Evolutionary conservation across 1,284 basidiomycete species (phyloP).

Genomic region (Pseudozyma tsukubaensis): DNA sequence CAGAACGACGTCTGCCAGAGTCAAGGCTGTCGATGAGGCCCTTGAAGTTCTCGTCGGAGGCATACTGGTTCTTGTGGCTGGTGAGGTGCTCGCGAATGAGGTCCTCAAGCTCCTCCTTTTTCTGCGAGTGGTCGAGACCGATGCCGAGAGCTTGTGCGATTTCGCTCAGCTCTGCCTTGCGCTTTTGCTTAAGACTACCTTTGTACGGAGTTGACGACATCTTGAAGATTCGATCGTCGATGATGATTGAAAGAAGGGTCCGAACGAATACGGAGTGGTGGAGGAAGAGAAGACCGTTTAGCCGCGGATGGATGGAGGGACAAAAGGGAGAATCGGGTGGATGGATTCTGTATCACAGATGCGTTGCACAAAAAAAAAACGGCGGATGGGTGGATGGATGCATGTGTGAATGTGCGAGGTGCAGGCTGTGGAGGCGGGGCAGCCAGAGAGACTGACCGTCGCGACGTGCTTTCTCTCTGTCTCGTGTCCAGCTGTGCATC

Average conservation of each 20-base stretch:
- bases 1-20: constrained; percentile 37
- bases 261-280: background rate
- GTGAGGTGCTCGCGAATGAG: constrained; percentile 52
- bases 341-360: constrained; percentile 30
- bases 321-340: constrained; percentile 35
- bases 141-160: constrained; percentile 56
- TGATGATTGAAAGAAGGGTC: background rate
- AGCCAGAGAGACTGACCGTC: background rate
- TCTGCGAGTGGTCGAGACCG: constrained; percentile 37
- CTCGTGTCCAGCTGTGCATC: too few species aligned
- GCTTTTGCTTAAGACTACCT: constrained; percentile 58
- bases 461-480: too few species aligned
- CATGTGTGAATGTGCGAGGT: background rate
- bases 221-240: too few species aligned
- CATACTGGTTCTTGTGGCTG: constrained; percentile 42
- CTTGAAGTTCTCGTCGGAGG: constrained; percentile 43
- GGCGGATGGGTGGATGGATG: constrained; percentile 47
- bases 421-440: constrained; percentile 2
- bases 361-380: constrained; percentile 11
- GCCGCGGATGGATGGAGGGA: constrained; percentile 22
- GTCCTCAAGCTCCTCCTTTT: constrained; percentile 58
- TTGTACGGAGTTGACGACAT: constrained; percentile 52
- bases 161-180: constrained; percentile 59
- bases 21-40: constrained; percentile 59
- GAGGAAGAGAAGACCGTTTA: constrained; percentile 8